Evolutionary conservation across 345 rosid species (phyloP).

Genomic region (Camelina neglecta): DNA sequence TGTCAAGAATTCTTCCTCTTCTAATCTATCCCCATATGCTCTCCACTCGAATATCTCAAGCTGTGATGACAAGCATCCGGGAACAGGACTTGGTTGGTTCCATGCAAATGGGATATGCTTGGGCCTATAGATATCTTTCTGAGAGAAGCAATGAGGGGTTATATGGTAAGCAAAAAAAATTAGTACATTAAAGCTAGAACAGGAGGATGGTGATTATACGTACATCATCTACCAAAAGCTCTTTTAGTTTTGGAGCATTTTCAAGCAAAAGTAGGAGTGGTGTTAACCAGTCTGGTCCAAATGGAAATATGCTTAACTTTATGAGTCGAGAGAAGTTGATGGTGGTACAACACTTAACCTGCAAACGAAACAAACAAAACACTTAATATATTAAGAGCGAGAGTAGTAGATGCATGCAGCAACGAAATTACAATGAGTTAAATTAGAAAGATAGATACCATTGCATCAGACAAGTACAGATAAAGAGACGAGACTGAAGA

Average conservation of each 20-base stretch:
- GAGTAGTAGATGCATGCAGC: not conserved
- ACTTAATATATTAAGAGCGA: not conserved
- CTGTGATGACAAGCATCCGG: not conserved
- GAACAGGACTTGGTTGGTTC: not conserved
- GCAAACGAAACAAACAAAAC: constrained; percentile 1
- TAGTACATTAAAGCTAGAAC: not conserved
- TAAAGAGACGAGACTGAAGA: not conserved
- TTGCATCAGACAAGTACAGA: not conserved
- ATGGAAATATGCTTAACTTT: not conserved
- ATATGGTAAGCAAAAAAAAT: not conserved
- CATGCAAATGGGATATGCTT: not conserved
- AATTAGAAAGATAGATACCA: not conserved
- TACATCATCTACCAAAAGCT: not conserved
- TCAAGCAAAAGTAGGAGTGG: not conserved
- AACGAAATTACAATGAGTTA: not conserved
- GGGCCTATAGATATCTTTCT: not conserved
- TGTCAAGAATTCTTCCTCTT: constrained; percentile 1
- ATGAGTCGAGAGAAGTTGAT: not conserved
- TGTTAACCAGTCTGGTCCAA: not conserved
- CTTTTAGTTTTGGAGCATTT: constrained; percentile 3
- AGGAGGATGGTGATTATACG: not conserved
- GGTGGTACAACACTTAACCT: not conserved
- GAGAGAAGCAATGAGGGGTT: not conserved
- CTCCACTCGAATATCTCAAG: not conserved
- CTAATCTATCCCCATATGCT: not conserved